phyloP scores from a whole-genome alignment of 768 basidiomycete species.

The Tylopilus sp. region DNA sequence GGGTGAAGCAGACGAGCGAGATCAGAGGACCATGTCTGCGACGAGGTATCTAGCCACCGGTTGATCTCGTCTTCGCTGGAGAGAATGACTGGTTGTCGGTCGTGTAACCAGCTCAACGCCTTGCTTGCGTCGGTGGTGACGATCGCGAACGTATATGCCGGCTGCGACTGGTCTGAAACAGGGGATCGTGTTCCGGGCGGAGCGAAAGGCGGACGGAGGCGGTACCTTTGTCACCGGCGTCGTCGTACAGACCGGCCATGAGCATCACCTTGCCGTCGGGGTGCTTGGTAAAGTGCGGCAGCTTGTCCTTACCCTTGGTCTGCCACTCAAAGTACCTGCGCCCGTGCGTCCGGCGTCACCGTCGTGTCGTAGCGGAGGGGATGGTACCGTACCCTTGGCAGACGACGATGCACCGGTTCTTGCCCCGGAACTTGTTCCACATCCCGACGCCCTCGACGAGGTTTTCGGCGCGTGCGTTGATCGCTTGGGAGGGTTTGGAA shows the following conservation, averaged over 20 bases:
- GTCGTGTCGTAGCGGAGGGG: background rate
- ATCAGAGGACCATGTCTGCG: conserved; percentile 58
- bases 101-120: conserved; percentile 83
- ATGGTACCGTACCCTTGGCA: conserved; percentile 60
- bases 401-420: conserved; percentile 81
- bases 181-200: background rate
- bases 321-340: conserved; percentile 93
- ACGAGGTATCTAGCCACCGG: conserved; percentile 78
- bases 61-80: conserved; percentile 54
- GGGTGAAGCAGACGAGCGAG: conserved; percentile 61
- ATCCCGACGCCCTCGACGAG: conserved; percentile 72
- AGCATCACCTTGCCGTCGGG: conserved; percentile 66
- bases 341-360: background rate
- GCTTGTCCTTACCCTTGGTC: conserved; percentile 71
- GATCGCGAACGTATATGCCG: conserved; percentile 82
- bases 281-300: conserved; percentile 79
- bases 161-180: conserved; percentile 46
- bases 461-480: conserved; percentile 86
- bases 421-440: conserved; percentile 82
- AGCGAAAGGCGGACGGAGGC: background rate
- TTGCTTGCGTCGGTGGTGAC: conserved; percentile 78
- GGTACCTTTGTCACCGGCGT: conserved; percentile 59
- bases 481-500: conserved; percentile 64
- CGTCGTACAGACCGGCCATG: conserved; percentile 87
- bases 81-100: conserved; percentile 84